These are phyloP conservation scores for Pichia sorboxylosa DNA, from an alignment of 1,139 yeast genomes.

Conservation along the genomic window DNA sequence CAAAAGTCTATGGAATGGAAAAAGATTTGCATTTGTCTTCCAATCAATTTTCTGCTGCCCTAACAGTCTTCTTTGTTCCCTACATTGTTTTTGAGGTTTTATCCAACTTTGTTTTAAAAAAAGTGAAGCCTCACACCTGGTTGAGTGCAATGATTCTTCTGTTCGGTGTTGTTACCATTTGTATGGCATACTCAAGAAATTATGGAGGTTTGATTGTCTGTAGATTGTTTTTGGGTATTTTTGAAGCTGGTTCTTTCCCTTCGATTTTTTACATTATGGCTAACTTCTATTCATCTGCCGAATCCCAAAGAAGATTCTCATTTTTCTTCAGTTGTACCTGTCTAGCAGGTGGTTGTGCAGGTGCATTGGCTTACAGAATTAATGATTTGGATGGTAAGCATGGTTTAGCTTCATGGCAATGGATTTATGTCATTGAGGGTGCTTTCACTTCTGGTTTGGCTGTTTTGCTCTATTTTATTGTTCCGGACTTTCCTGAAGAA, in stretches of 20 bases:
- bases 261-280: constrained; percentile 60
- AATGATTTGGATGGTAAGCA: constrained; percentile 37
- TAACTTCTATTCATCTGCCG: constrained; percentile 43
- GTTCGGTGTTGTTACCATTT: constrained; percentile 56
- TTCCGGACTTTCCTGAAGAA: constrained; percentile 66
- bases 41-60: constrained; percentile 49
- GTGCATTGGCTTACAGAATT: constrained; percentile 58
- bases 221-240: constrained; percentile 51
- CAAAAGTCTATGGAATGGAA: constrained; percentile 54
- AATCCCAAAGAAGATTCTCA: constrained; percentile 58
- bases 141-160: constrained; percentile 40
- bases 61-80: constrained; percentile 63
- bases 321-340: constrained; percentile 61
- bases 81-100: constrained; percentile 57
- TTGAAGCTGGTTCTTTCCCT: constrained; percentile 64
- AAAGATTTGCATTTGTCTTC: constrained; percentile 41
- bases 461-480: constrained; percentile 45
- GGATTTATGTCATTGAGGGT: constrained; percentile 69
- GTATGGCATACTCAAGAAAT: constrained; percentile 51
- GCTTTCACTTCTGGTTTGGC: constrained; percentile 55
- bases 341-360: constrained; percentile 75
- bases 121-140: constrained; percentile 56
- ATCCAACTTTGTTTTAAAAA: constrained; percentile 51
- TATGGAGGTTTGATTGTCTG: constrained; percentile 51
- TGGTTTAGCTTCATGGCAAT: constrained; percentile 53